Base-by-base conservation (phyloP, 1,284 basidiomycete genomes). In the Ustilago curta region DNA sequence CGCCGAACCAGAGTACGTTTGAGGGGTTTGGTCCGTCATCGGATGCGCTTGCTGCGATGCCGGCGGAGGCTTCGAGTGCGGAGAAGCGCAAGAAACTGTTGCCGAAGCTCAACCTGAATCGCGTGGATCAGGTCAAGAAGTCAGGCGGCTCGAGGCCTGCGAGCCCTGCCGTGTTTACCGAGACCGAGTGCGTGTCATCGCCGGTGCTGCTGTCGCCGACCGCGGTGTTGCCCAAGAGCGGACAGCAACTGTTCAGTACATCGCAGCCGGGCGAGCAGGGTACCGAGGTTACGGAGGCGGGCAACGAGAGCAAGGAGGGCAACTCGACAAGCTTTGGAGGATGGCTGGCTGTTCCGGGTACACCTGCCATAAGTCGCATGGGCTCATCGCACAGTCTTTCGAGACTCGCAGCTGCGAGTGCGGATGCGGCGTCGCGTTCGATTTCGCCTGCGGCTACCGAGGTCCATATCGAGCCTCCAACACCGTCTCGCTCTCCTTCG, bases 31-130 rank as follows among this genome's bases (percentile, higher is more conserved):
- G 29, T 19, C 16, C 48, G 0, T 49, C 47, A 5, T 21, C 39
- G 7, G 62, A 71, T 12, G 23, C 66, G 12, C 31, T 45, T 4
- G 40, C 42, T 8, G 39, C 51, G 19, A 19, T 29, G 19, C 2
- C 60, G 2, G 57, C 60, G 2, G 42, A 47, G 1, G 35, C 53
- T 12, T 12, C 51, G 4, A 56, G 54, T 16, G 51, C 66, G 19
- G 65, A 64, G 1, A 66, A 67, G 43, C 51, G 65, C 42, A 69
- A 52, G 12, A 32, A 57, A 11, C 43, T 69, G 4, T 47, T 73
- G 7, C 65, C 74, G 18, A 76, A 53, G 42, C 61, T 70, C 56
- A 68, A 67, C 29, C 62, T 73, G 62, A 63, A 59, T 9, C 58
- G 55, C 2, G 42, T 56, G 18, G 71, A 72, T 16, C 58, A 60